Percentiles rank a stretch among this genome's conserved stretches.
These are phyloP conservation scores for Cystobasidiaceae sp. DNA, from an alignment of 1,284 basidiomycete species.

Conservation along the genomic window DNA sequence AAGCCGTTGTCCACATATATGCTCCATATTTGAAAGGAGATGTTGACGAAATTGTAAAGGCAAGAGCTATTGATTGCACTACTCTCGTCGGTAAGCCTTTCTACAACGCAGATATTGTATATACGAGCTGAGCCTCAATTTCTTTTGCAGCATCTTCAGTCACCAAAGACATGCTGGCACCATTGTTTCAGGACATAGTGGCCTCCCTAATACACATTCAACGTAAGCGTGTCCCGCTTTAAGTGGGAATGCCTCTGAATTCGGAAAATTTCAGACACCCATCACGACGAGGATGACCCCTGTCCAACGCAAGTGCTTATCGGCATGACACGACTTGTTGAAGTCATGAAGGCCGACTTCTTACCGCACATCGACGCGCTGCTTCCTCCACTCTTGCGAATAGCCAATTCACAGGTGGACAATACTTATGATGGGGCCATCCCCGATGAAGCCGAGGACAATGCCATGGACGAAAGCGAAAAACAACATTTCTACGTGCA, in stretches of 20 bases:
- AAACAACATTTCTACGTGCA: neutral
- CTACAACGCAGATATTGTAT: neutral
- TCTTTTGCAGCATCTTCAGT: neutral
- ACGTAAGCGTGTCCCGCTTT: neutral
- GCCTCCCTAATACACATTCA: constrained; percentile 17
- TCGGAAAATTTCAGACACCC: neutral
- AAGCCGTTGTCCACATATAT: neutral
- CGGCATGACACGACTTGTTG: neutral
- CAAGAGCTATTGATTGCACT: constrained; percentile 25
- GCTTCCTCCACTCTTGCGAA: constrained; percentile 8
- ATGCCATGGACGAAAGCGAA: neutral
- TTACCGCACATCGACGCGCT: constrained; percentile 11
- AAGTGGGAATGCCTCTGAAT: neutral
- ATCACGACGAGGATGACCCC: constrained; percentile 10
- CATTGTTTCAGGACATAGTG: neutral
- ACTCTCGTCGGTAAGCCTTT: constrained; percentile 3
- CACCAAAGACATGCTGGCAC: neutral
- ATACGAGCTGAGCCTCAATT: neutral
- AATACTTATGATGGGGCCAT: neutral
- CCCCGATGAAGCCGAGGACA: neutral
- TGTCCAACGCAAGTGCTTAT: constrained; percentile 6
- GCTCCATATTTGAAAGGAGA: constrained; percentile 1
- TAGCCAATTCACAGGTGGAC: constrained; percentile 13
- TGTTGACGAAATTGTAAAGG: constrained; percentile 10
- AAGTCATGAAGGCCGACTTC: constrained; percentile 4